phyloP scores from a whole-genome alignment of 306 rosid genomes.

The Malus sieversii region DNA sequence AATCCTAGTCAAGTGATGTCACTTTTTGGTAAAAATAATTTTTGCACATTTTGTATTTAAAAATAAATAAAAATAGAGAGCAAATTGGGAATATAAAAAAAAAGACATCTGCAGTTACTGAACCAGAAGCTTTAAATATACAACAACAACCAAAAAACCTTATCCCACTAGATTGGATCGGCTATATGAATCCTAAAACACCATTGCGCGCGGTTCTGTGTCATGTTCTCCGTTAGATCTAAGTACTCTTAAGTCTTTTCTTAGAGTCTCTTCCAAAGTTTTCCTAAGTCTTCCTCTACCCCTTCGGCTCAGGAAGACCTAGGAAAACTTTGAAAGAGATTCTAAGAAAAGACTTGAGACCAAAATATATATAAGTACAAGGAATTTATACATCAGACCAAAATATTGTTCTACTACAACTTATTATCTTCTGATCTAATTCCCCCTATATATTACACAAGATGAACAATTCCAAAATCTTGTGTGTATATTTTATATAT shows the following conservation, averaged over 20 bases:
- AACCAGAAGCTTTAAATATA: background rate
- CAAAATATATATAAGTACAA: too few species aligned
- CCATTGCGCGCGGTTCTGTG: too few species aligned
- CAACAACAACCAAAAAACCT: too few species aligned
- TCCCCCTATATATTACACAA: constrained; percentile 11
- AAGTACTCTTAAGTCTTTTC: too few species aligned
- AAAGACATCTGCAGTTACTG: background rate
- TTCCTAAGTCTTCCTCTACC: too few species aligned
- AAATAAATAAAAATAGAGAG: background rate
- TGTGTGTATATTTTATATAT: background rate
- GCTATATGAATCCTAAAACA: too few species aligned
- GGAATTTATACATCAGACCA: constrained; percentile 8
- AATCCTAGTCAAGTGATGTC: background rate
- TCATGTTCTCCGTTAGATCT: too few species aligned
- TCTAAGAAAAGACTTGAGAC: too few species aligned
- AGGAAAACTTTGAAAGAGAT: too few species aligned
- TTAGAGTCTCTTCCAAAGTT: too few species aligned
- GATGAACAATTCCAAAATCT: constrained; percentile 16
- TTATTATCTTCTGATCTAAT: constrained; percentile 4
- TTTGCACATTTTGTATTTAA: background rate
- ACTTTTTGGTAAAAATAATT: background rate
- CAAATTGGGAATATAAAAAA: background rate
- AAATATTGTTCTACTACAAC: background rate
- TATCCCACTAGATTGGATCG: too few species aligned
- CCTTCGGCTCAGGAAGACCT: too few species aligned